phyloP scores from a whole-genome alignment of 73 alveolate genomes.

The Breviolum minutum region DNA sequence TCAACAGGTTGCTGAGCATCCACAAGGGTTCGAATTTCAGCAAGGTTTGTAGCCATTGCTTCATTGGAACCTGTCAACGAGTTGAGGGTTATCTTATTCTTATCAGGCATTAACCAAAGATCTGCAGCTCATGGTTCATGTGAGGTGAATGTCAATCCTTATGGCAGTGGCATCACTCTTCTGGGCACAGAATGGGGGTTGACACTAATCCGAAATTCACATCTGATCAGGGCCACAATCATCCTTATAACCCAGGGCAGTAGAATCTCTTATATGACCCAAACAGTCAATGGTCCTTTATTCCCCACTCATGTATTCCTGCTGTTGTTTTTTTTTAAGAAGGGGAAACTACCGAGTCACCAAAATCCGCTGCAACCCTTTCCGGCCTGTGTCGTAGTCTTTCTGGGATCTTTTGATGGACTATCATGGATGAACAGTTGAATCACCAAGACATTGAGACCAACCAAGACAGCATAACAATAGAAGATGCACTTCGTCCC shows the following conservation, averaged over 20 bases:
- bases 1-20: slow-evolving; percentile 73
- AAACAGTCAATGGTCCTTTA: too few relatives aligned
- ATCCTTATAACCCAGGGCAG: too few relatives aligned
- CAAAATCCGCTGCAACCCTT: background rate
- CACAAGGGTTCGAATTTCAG: slow-evolving; percentile 51
- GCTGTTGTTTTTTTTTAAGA: background rate
- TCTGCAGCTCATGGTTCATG: background rate
- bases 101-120: background rate
- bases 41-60: slow-evolving; percentile 44
- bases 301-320: background rate
- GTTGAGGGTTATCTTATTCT: too few relatives aligned
- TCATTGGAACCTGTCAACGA: background rate
- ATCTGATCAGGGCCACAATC: too few relatives aligned
- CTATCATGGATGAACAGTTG: slow-evolving; percentile 60
- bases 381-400: background rate
- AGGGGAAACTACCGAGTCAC: background rate
- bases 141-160: too few relatives aligned
- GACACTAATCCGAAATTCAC: too few relatives aligned
- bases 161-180: too few relatives aligned
- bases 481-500: slow-evolving; percentile 73
- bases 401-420: background rate
- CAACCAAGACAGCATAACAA: slow-evolving; percentile 65
- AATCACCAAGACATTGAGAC: slow-evolving; percentile 61
- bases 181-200: too few relatives aligned
- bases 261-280: too few relatives aligned